These are phyloP conservation scores for Boletus pseudo-olivaceus DNA, from an alignment of 768 basidiomycete genomes.

Conservation along the genomic window DNA sequence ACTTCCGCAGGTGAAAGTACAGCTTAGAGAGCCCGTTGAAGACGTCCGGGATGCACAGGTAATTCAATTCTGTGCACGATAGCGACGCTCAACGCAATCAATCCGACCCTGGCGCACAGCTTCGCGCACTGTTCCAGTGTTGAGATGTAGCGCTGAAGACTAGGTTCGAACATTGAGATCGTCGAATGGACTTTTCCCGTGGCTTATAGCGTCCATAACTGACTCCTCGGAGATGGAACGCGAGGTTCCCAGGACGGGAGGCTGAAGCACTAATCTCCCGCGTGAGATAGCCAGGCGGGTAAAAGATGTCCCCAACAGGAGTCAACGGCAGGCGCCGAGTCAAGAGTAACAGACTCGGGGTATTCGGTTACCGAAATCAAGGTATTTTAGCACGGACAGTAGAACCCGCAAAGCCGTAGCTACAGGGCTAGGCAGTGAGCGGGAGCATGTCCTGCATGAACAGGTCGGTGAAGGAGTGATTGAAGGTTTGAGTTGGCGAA, in stretches of 20 bases:
- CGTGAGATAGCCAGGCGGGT: slow-evolving; percentile 22
- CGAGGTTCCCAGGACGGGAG: slow-evolving; percentile 11
- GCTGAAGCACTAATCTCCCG: slow-evolving; percentile 15
- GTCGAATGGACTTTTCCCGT: slow-evolving; percentile 7
- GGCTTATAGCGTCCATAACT: slow-evolving; percentile 4
- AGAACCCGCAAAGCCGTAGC: neutral
- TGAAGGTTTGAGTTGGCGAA: slow-evolving; percentile 8
- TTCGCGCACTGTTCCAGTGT: neutral
- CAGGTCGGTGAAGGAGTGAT: neutral
- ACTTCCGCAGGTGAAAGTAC: neutral
- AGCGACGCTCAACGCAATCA: slow-evolving; percentile 15
- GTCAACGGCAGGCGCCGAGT: slow-evolving; percentile 16
- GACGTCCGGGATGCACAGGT: neutral
- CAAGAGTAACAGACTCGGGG: slow-evolving; percentile 4
- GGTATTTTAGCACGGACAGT: neutral
- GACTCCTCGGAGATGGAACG: slow-evolving; percentile 28
- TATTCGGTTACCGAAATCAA: slow-evolving; percentile 1
- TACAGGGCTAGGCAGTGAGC: neutral
- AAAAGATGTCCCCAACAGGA: slow-evolving; percentile 13
- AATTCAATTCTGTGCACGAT: slow-evolving; percentile 4
- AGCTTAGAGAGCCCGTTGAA: slow-evolving; percentile 1
- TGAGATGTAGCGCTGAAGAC: slow-evolving; percentile 7
- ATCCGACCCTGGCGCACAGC: slow-evolving; percentile 7
- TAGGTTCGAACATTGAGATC: slow-evolving; percentile 10
- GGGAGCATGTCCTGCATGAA: neutral